These are phyloP conservation scores for Rhizoclosmatium globosum DNA, from an alignment of 192 early-diverging fungal species.

Conservation along the genomic window DNA sequence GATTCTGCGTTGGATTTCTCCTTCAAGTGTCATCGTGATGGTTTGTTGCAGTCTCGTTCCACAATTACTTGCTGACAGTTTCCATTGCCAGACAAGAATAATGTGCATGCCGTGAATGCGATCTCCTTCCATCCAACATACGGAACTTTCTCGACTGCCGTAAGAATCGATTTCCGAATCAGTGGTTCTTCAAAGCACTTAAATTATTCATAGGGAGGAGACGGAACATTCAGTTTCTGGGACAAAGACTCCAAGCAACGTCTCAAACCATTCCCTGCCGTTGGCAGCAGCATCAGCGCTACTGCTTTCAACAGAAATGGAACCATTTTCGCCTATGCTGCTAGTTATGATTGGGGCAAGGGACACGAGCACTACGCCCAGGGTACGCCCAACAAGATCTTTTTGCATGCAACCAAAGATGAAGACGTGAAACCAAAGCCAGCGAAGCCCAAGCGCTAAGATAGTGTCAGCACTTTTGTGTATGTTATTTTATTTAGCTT, in stretches of 20 bases:
- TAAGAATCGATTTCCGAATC: neutral
- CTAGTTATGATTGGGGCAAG: constrained; percentile 76
- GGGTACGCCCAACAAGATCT: constrained; percentile 75
- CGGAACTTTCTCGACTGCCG: constrained; percentile 69
- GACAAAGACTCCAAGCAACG: constrained; percentile 92
- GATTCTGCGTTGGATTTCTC: constrained; percentile 81
- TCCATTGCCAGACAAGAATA: constrained; percentile 22
- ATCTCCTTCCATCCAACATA: constrained; percentile 82
- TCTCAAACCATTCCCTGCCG: constrained; percentile 76
- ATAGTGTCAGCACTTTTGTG: constrained; percentile 5
- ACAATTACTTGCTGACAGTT: neutral
- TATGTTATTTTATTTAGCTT: neutral
- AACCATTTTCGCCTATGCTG: constrained; percentile 89
- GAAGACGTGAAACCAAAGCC: constrained; percentile 84
- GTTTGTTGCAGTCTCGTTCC: constrained; percentile 46
- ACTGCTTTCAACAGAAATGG: constrained; percentile 86
- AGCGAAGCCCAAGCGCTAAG: constrained; percentile 55
- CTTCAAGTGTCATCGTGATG: constrained; percentile 93
- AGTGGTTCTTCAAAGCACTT: no score
- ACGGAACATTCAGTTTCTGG: constrained; percentile 92
- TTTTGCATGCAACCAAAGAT: constrained; percentile 79
- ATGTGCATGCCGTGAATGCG: constrained; percentile 75
- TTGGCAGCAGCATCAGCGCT: constrained; percentile 71
- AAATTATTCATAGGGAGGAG: constrained; percentile 50
- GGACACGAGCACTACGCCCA: constrained; percentile 74